phyloP scores from a whole-genome alignment of 2,329 filamentous ascomycete species.

The Beauveria scarabaeidicola region DNA sequence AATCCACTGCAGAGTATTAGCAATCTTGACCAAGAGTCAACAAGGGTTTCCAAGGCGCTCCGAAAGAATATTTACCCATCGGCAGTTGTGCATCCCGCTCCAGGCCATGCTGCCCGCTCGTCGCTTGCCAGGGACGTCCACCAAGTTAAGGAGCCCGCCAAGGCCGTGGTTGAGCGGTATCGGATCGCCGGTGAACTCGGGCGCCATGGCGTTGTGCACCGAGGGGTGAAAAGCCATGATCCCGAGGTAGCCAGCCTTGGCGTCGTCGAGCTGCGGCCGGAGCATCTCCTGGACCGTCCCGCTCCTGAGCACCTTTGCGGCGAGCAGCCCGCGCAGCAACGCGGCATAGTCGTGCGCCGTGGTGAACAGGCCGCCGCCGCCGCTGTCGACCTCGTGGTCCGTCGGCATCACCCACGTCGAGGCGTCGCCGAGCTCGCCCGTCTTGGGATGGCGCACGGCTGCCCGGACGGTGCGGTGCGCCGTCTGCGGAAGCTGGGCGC shows the following conservation, averaged over 20 bases:
- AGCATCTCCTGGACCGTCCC: slow-evolving; percentile 21
- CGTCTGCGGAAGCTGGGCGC: slow-evolving; percentile 7
- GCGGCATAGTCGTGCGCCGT: slow-evolving; percentile 25
- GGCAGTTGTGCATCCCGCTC: slow-evolving; percentile 34
- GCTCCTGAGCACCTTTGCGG: slow-evolving; percentile 14
- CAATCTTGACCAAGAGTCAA: not conserved
- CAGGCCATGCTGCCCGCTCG: slow-evolving; percentile 35
- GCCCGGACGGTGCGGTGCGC: slow-evolving; percentile 7
- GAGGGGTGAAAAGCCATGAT: slow-evolving; percentile 14
- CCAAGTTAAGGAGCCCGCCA: slow-evolving; percentile 31
- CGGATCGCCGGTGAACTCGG: slow-evolving; percentile 26
- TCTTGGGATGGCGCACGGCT: slow-evolving; percentile 2
- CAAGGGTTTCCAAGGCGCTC: not conserved
- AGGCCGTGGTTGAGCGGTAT: slow-evolving; percentile 29
- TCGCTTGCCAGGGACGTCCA: slow-evolving; percentile 31
- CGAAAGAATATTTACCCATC: slow-evolving; percentile 33
- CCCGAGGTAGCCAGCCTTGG: slow-evolving; percentile 16
- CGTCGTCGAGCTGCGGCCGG: slow-evolving; percentile 24
- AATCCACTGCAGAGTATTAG: slow-evolving; percentile 23
- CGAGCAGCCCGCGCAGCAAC: slow-evolving; percentile 20
- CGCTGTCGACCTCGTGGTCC: slow-evolving; percentile 23
- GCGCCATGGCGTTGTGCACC: slow-evolving; percentile 21
- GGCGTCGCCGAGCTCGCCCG: slow-evolving; percentile 2
- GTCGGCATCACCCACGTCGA: slow-evolving; percentile 11
- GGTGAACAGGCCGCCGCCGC: slow-evolving; percentile 26